Percentiles rank a stretch among this genome's conserved stretches.
These are phyloP conservation scores for Hyaloscypha hepaticicola DNA, from an alignment of 495 filamentous ascomycete genomes.

Conservation along the genomic window DNA sequence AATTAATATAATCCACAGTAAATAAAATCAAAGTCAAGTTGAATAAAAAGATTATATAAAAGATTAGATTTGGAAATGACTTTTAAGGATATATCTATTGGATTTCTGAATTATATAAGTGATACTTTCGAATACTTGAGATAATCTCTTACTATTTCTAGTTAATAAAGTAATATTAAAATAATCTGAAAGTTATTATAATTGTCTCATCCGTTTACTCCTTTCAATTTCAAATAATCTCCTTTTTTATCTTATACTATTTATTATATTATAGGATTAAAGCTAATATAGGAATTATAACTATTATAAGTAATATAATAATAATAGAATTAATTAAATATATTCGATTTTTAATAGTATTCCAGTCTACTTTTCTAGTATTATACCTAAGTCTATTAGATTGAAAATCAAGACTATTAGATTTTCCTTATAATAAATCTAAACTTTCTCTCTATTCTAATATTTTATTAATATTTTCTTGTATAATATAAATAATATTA, in stretches of 20 bases:
- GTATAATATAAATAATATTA: constrained; percentile 12
- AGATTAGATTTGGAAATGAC: too few species aligned
- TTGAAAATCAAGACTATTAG: not conserved
- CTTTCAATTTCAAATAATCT: not conserved
- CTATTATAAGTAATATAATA: constrained; percentile 7
- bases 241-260: not conserved
- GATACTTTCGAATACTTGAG: too few species aligned
- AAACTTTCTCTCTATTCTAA: constrained; percentile 9
- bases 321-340: constrained; percentile 9
- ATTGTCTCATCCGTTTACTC: too few species aligned
- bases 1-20: too few species aligned
- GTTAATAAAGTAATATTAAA: too few species aligned
- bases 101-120: too few species aligned
- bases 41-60: too few species aligned
- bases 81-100: too few species aligned
- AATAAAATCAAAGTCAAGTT: too few species aligned
- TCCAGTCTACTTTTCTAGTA: constrained; percentile 4
- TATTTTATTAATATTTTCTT: constrained; percentile 16
- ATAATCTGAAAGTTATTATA: too few species aligned
- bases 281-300: constrained; percentile 6
- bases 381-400: not conserved
- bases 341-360: constrained; percentile 8
- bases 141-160: too few species aligned
- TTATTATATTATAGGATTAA: constrained; percentile 3
- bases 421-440: constrained; percentile 13